phyloP scores from a whole-genome alignment of 306 rosid species.

The Senna tora region DNA sequence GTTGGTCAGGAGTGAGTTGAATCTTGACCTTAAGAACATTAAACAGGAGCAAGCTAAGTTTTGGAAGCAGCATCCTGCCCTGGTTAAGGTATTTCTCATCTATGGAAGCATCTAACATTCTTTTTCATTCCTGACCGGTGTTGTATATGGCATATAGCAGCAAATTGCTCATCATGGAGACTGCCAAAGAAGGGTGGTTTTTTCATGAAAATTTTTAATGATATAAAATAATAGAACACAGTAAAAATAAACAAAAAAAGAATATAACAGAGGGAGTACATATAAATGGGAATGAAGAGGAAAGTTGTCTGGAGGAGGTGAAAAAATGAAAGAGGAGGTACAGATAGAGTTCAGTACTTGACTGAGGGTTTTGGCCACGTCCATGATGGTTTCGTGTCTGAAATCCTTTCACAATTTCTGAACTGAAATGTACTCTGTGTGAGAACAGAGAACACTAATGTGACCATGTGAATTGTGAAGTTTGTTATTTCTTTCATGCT shows the following conservation, averaged over 20 bases:
- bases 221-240: not conserved
- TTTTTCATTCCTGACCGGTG: constrained; percentile 27
- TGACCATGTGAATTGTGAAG: not conserved
- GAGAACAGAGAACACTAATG: not conserved
- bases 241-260: not conserved
- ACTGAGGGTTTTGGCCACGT: not conserved
- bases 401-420: not conserved
- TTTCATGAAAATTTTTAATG: not conserved
- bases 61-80: constrained; percentile 98
- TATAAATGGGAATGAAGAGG: not conserved
- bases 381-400: not conserved
- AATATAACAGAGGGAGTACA: not conserved
- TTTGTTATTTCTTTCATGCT: not conserved
- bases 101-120: not conserved
- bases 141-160: not conserved
- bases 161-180: not conserved
- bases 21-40: constrained; percentile 94
- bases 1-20: constrained; percentile 94
- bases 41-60: constrained; percentile 98
- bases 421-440: not conserved
- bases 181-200: not conserved
- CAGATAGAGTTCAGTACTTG: too few species aligned
- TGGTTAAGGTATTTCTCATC: constrained; percentile 73
- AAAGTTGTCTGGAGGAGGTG: not conserved
- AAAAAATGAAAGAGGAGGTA: not conserved